phyloP scores from a whole-genome alignment of 805 yeast species.

The Candida insectorum region DNA sequence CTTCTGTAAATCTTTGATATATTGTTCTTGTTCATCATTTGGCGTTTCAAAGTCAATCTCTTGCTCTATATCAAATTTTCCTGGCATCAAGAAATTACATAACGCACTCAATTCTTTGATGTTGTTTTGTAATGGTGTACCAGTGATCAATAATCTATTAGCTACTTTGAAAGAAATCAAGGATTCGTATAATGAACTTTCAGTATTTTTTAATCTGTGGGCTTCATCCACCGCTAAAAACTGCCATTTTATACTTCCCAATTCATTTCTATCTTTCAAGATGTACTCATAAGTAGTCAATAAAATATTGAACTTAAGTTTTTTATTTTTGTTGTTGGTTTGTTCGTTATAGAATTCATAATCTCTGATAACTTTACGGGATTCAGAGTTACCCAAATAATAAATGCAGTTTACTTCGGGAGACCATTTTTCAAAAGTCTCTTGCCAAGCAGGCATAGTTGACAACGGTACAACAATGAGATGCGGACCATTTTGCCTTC shows the following conservation, averaged over 20 bases:
- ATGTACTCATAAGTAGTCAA: slow-evolving; percentile 96
- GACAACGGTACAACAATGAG: slow-evolving; percentile 93
- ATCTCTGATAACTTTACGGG: slow-evolving; percentile 79
- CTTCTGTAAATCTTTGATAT: slow-evolving; percentile 79
- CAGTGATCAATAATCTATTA: slow-evolving; percentile 88
- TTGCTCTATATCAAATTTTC: slow-evolving; percentile 82
- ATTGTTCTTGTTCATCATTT: slow-evolving; percentile 80
- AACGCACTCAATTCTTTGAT: slow-evolving; percentile 93
- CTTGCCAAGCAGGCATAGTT: slow-evolving; percentile 99
- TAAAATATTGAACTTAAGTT: slow-evolving; percentile 86
- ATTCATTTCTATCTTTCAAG: slow-evolving; percentile 77
- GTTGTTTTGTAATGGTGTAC: slow-evolving; percentile 96
- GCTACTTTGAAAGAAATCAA: slow-evolving; percentile 75
- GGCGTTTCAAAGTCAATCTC: slow-evolving; percentile 94
- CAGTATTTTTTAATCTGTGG: slow-evolving; percentile 91
- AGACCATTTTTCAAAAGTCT: slow-evolving; percentile 95
- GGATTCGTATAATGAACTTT: slow-evolving; percentile 88
- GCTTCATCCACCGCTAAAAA: slow-evolving; percentile 98
- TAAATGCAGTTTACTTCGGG: slow-evolving; percentile 93
- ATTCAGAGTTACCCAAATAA: slow-evolving; percentile 86
- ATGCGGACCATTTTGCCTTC: slow-evolving; percentile 97
- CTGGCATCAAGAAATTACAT: slow-evolving; percentile 95
- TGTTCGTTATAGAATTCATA: slow-evolving; percentile 67
- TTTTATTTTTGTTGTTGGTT: slow-evolving; percentile 36
- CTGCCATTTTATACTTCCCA: slow-evolving; percentile 90